Evolutionary conservation across 345 rosid genomes (phyloP), one percentile per base, ranked within the genome.

Genomic region (Nasturtium officinale): DNA sequence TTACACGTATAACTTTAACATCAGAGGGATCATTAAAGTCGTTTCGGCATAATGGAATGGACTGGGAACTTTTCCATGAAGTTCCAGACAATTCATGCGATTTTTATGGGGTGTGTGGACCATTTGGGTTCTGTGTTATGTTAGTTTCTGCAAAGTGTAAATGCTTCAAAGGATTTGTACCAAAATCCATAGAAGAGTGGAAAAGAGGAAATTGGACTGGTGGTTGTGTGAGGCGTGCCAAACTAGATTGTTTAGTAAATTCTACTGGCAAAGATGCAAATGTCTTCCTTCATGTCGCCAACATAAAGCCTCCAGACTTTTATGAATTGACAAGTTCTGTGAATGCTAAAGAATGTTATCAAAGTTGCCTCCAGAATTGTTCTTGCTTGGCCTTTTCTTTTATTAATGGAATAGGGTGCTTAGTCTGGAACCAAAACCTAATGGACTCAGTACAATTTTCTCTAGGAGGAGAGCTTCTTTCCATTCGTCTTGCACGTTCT

Each of bases 121-220:
- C 75, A 11, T 70, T 45, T 70, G 67, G 75, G 46, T 29, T 70
- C 5, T 70, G 75, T 70, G 32, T 54, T 1, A 45, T 7, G 55
- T 54, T 30, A 8, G 7, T 50, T 1, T n/a, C 63, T 21, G 25
- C 71, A n/a, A 8, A 10, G 15, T 69, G 79, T 26, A 13, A 13
- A 17, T 75, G 79, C 40, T 21, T 75, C 6, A 42, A 51, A 29
- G 79, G 69, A 2, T 75, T 67, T 53, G 48, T 29, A 20, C 69
- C 69, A 16, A 75, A 51, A 51, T 61, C 53, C 1, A 9, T 21
- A 2, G 21, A 72, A 16, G 54, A 72, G 28, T 72, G 70, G 77
- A 32, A 18, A 32, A 28, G n/a, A 5, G 45, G 55, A n/a, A 61
- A 75, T n/a, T 67, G 74, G 74, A 66, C 57, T 28, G 3, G 1